Conservation (phyloP, 371 early-diverging fungal species). For the Mortierella sp. region DNA sequence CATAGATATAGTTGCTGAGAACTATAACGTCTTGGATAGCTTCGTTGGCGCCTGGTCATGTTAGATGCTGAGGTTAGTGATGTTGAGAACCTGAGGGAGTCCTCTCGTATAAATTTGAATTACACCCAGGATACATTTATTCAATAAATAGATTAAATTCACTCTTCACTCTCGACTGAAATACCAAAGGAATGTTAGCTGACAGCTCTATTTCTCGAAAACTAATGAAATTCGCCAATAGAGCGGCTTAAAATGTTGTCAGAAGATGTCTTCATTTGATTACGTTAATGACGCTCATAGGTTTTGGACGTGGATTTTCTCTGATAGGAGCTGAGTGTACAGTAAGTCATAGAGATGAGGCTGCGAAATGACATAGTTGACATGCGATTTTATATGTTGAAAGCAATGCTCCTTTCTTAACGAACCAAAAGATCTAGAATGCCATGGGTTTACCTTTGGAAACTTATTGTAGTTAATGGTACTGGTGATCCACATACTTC, state of each 20-base stretch:
- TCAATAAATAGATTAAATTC: background rate
- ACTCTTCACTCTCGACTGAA: background rate
- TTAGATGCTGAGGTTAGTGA: background rate
- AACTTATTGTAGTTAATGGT: constrained; percentile 12
- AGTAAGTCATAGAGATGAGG: constrained; percentile 18
- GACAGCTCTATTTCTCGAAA: no score
- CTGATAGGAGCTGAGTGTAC: constrained; percentile 11
- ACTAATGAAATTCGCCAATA: no score
- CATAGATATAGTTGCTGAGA: constrained; percentile 13
- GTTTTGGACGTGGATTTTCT: constrained; percentile 23
- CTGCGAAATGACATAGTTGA: constrained; percentile 16
- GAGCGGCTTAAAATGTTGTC: no score
- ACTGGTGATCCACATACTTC: constrained; percentile 10
- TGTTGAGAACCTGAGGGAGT: no score
- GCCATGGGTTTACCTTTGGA: constrained; percentile 6
- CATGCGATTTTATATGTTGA: background rate
- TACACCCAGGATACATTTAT: constrained; percentile 24
- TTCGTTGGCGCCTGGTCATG: constrained; percentile 16
- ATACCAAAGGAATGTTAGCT: background rate
- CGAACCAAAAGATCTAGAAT: no score
- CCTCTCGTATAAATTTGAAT: no score
- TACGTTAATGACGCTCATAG: background rate
- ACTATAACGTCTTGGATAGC: constrained; percentile 30
- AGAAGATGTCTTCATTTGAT: no score
- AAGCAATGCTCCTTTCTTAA: no score